A percentile compares a stretch with the other conserved stretches of the same genome.
Conservation (phyloP, 805 yeast genomes). For the Jamesozyma rosinii region DNA sequence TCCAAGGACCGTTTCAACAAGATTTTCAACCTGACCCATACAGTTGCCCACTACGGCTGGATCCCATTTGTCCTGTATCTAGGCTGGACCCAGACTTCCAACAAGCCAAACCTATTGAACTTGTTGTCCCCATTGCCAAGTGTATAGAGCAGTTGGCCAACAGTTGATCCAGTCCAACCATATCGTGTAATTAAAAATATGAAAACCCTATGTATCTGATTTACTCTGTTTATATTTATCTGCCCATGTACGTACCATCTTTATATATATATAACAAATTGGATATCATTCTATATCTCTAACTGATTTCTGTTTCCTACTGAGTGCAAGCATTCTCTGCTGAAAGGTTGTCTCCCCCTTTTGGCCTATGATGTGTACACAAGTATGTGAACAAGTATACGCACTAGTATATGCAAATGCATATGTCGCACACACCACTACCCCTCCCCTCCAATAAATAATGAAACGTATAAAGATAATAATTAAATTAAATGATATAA, state of each 20-base stretch:
- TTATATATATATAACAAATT: neutral
- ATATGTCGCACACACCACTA: too few relatives aligned
- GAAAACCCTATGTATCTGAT: neutral
- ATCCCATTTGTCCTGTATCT: slow-evolving; percentile 88
- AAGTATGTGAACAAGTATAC: too few relatives aligned
- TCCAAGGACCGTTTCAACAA: slow-evolving; percentile 77
- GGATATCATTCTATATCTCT: neutral
- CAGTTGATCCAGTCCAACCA: neutral
- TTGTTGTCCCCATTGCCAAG: slow-evolving; percentile 32
- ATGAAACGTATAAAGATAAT: slow-evolving; percentile 5
- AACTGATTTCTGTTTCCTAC: neutral
- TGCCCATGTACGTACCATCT: slow-evolving; percentile 3
- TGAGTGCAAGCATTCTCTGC: too few relatives aligned
- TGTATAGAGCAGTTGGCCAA: slow-evolving; percentile 14
- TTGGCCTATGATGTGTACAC: too few relatives aligned
- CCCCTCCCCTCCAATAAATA: neutral
- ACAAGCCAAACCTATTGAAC: slow-evolving; percentile 70
- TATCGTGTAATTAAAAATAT: neutral
- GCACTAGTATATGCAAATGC: too few relatives aligned
- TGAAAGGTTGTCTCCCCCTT: too few relatives aligned
- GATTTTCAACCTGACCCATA: slow-evolving; percentile 73
- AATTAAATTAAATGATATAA: slow-evolving; percentile 7
- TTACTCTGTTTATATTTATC: neutral
- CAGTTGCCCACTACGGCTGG: slow-evolving; percentile 92
- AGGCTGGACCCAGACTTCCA: slow-evolving; percentile 75